phyloP scores from a whole-genome alignment of 140 eudicot genomes.

The Ambrosia hybrid region DNA sequence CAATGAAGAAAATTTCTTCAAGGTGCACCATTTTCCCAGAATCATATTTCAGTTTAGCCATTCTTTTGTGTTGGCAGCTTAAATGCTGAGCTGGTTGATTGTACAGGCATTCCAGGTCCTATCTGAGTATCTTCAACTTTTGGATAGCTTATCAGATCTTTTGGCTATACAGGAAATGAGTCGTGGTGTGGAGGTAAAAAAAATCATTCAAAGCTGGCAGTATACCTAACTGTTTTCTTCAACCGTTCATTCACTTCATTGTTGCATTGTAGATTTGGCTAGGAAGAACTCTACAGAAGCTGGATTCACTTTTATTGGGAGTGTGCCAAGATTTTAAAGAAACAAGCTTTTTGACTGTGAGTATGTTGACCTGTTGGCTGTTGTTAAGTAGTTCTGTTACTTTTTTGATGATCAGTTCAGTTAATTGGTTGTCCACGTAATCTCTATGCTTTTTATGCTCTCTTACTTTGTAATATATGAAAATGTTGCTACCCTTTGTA shows the following conservation, averaged over 20 bases:
- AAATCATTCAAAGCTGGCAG: constrained; percentile 9
- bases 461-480: constrained; percentile 15
- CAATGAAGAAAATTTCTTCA: constrained; percentile 77
- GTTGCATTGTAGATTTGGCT: constrained; percentile 80
- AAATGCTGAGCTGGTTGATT: constrained; percentile 19
- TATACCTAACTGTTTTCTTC: constrained; percentile 13
- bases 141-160: constrained; percentile 85
- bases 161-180: constrained; percentile 93
- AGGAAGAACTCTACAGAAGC: constrained; percentile 83
- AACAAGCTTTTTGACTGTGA: constrained; percentile 78
- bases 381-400: constrained; percentile 17
- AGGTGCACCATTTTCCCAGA: constrained; percentile 42
- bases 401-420: background rate
- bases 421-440: background rate
- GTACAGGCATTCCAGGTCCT: constrained; percentile 94
- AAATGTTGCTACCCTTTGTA: constrained; percentile 37
- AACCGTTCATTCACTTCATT: background rate
- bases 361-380: constrained; percentile 35
- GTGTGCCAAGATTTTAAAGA: constrained; percentile 96
- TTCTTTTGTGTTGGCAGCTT: constrained; percentile 1
- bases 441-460: constrained; percentile 13
- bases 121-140: constrained; percentile 87
- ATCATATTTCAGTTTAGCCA: constrained; percentile 14
- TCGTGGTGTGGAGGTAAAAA: constrained; percentile 85
- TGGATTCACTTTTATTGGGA: constrained; percentile 85